A percentile compares a stretch with the other conserved stretches of the same genome.
These are phyloP conservation scores for Sporobolus alterniflorus DNA, from an alignment of 202 grass and related monocot genomes.

Conservation along the genomic window DNA sequence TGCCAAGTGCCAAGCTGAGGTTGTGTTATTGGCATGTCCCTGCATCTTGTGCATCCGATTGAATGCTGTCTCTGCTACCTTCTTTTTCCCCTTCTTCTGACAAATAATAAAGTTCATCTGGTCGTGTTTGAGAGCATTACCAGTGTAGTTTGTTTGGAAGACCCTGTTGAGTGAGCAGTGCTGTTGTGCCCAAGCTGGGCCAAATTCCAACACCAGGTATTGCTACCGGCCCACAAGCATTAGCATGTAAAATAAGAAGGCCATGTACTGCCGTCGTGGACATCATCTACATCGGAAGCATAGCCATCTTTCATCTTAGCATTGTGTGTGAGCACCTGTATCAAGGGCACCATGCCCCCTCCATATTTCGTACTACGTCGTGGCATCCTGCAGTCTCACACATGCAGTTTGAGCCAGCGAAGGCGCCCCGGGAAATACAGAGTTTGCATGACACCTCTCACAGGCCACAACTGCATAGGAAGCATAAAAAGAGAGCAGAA, in stretches of 20 bases:
- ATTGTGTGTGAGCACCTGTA: no score
- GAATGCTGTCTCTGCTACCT: slow-evolving; percentile 6
- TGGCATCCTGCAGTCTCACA: no score
- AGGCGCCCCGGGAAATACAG: not conserved
- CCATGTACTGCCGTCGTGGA: no score
- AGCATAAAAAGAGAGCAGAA: not conserved
- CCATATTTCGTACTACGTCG: no score
- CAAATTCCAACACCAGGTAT: not conserved
- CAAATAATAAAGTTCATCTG: slow-evolving; percentile 22
- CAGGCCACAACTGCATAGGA: not conserved
- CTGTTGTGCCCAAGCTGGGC: not conserved
- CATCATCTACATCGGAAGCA: no score
- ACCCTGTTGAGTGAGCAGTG: not conserved
- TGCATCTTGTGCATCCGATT: slow-evolving; percentile 24
- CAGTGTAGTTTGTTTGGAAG: not conserved
- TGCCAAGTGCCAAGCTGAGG: not conserved
- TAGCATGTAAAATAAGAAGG: not conserved
- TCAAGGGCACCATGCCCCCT: no score
- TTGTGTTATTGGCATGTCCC: slow-evolving; percentile 3
- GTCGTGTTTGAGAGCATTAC: not conserved
- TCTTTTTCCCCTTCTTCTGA: not conserved
- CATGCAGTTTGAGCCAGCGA: not conserved
- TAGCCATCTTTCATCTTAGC: no score
- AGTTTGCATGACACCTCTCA: no score
- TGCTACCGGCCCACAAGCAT: not conserved